These are phyloP conservation scores for Hyparrhenia diplandra DNA, from an alignment of 176 grass and related monocot species.

Conservation along the genomic window DNA sequence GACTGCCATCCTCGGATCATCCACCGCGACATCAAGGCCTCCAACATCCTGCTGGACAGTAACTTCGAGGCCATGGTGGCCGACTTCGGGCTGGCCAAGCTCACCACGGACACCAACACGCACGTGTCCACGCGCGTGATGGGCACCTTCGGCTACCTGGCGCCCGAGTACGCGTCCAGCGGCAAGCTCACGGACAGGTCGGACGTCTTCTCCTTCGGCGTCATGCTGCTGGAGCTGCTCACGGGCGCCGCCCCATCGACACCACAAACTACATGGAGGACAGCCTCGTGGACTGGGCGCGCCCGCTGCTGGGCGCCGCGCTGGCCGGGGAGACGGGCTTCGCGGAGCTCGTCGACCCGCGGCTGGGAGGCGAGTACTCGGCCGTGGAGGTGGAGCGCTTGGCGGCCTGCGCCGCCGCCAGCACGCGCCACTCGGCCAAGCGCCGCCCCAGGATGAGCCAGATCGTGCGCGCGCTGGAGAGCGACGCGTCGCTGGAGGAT, in stretches of 20 bases:
- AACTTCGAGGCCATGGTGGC: conserved; percentile 62
- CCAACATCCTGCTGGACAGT: conserved; percentile 51
- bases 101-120: conserved; percentile 47
- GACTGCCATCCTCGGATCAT: conserved; percentile 54
- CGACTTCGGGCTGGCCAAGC: conserved; percentile 56
- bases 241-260: conserved; percentile 45
- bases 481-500: conserved; percentile 37
- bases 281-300: conserved; percentile 63
- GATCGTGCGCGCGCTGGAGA: conserved; percentile 47
- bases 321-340: conserved; percentile 2
- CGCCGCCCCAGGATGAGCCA: conserved; percentile 55
- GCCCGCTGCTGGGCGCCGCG: conserved; percentile 21
- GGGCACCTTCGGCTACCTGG: conserved; percentile 64
- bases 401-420: conserved; percentile 43
- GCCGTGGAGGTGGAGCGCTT: conserved; percentile 33
- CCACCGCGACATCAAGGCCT: conserved; percentile 61
- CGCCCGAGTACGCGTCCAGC: conserved; percentile 47
- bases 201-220: conserved; percentile 65
- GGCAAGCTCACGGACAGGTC: conserved; percentile 53
- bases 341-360: conserved; percentile 33
- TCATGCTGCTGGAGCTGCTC: conserved; percentile 65
- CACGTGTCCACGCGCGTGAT: conserved; percentile 58
- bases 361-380: conserved; percentile 25
- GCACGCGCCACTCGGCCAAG: conserved; percentile 45
- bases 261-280: conserved; percentile 42